Conservation (phyloP, 768 basidiomycete species). For the Podaxis rugospora region DNA sequence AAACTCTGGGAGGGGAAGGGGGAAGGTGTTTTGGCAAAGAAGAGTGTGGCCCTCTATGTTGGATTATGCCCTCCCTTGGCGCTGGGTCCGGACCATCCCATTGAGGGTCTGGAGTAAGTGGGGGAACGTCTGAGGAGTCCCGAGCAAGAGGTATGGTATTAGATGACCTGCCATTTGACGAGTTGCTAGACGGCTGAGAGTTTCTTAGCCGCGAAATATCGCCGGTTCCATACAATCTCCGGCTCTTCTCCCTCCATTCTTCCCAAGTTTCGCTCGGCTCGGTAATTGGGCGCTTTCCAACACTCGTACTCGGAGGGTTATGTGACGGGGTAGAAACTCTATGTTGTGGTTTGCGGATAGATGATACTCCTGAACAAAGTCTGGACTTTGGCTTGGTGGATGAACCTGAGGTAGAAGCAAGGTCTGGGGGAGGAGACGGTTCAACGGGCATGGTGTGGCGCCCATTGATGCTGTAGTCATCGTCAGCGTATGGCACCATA, state of each 20-base stretch:
- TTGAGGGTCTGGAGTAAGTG: not conserved
- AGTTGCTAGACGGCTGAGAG: not conserved
- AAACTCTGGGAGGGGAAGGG: not conserved
- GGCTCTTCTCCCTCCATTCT: conserved; percentile 13
- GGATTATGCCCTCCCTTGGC: not conserved
- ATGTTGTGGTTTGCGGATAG: not conserved
- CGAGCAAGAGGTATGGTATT: conserved; percentile 10
- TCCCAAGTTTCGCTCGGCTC: conserved; percentile 10
- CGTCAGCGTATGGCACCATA: not conserved
- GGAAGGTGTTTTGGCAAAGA: conserved; percentile 14
- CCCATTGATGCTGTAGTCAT: not conserved
- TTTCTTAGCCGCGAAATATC: conserved; percentile 5
- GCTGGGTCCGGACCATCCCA: not conserved
- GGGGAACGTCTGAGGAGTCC: conserved; percentile 6
- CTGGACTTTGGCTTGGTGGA: not conserved
- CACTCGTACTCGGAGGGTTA: not conserved
- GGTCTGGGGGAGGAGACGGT: not conserved
- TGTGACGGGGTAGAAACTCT: not conserved
- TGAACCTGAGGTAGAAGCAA: not conserved
- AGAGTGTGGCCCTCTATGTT: not conserved
- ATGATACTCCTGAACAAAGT: not conserved
- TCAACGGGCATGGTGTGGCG: not conserved
- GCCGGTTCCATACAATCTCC: conserved; percentile 13
- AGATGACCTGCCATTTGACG: conserved; percentile 1
- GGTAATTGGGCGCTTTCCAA: not conserved